Percentiles rank a stretch among this genome's conserved stretches.
These are phyloP conservation scores for Juglanconis sp. DNA, from an alignment of 2,329 filamentous ascomycete genomes.

Conservation along the genomic window DNA sequence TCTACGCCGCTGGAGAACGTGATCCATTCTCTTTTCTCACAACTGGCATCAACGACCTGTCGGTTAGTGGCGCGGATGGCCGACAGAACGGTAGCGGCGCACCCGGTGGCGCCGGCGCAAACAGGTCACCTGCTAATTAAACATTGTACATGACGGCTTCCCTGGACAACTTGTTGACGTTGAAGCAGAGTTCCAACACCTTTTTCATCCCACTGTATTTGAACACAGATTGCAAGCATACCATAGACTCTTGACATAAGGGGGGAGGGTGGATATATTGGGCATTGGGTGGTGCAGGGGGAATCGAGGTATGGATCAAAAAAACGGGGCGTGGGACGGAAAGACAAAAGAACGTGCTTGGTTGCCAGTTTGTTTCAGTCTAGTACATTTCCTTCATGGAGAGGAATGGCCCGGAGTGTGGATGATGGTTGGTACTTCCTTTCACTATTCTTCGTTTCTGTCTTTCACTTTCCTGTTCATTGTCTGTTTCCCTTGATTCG, in stretches of 20 bases:
- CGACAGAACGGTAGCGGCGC: constrained; percentile 60
- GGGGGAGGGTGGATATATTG: not conserved
- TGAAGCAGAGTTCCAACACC: not conserved
- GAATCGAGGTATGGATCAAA: not conserved
- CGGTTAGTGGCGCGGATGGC: constrained; percentile 63
- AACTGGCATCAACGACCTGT: constrained; percentile 67
- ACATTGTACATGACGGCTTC: constrained; percentile 14
- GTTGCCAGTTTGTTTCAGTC: not conserved
- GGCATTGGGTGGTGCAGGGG: not conserved
- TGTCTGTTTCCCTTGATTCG: not conserved
- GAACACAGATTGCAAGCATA: not conserved
- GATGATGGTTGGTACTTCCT: not conserved
- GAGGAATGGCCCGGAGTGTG: not conserved
- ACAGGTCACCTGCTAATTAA: constrained; percentile 53
- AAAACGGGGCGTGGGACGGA: not conserved
- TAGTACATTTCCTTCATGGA: not conserved
- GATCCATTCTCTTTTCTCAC: constrained; percentile 81
- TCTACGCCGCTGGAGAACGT: constrained; percentile 62
- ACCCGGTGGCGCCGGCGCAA: constrained; percentile 33
- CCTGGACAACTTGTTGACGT: not conserved
- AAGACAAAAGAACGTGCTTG: not conserved
- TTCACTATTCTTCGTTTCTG: not conserved
- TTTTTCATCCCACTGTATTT: not conserved
- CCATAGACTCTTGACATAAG: not conserved
- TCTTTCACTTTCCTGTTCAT: not conserved